Conservation (phyloP, 352 stramenopile species). For the Phytophthora pisi region DNA sequence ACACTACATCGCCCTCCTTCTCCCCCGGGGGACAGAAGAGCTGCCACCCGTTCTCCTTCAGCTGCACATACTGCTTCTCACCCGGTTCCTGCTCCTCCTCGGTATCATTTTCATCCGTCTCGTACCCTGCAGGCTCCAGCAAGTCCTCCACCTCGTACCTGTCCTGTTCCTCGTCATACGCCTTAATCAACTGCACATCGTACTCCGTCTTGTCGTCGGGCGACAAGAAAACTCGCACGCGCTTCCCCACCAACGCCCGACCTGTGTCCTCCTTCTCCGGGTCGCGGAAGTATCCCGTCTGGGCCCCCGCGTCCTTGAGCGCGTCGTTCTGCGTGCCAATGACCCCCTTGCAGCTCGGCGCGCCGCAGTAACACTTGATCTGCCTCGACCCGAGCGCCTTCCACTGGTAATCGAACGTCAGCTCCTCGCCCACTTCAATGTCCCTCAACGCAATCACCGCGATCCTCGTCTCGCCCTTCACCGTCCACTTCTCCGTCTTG, state of each 20-base stretch:
- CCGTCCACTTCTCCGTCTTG: conserved; percentile 95
- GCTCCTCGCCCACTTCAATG: conserved; percentile 89
- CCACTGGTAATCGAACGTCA: conserved; percentile 98
- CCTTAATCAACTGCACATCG: conserved; percentile 54
- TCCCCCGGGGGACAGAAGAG: conserved; percentile 71
- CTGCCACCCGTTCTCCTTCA: conserved; percentile 67
- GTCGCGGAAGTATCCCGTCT: conserved; percentile 69
- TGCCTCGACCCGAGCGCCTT: conserved; percentile 81
- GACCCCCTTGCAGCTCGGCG: conserved; percentile 73
- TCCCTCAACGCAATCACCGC: conserved; percentile 93
- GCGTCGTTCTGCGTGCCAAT: conserved; percentile 65
- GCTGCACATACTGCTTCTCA: conserved; percentile 44
- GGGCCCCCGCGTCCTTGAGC: conserved; percentile 40
- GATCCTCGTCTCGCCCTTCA: conserved; percentile 92
- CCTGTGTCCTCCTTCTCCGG: conserved; percentile 60
- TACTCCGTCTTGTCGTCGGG: conserved; percentile 64
- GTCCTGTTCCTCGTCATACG: conserved; percentile 48
- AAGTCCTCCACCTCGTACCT: conserved; percentile 63
- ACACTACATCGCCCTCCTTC: conserved; percentile 61
- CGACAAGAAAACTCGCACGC: conserved; percentile 71
- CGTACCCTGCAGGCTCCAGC: conserved; percentile 33
- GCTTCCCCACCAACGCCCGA: conserved; percentile 49
- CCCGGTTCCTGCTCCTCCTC: conserved; percentile 42
- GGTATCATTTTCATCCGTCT: conserved; percentile 41
- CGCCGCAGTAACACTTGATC: conserved; percentile 80